A percentile compares a stretch with the other conserved stretches of the same genome.
Evolutionary conservation across 768 basidiomycete genomes (phyloP).

Genomic region (Galerina sulciceps): DNA sequence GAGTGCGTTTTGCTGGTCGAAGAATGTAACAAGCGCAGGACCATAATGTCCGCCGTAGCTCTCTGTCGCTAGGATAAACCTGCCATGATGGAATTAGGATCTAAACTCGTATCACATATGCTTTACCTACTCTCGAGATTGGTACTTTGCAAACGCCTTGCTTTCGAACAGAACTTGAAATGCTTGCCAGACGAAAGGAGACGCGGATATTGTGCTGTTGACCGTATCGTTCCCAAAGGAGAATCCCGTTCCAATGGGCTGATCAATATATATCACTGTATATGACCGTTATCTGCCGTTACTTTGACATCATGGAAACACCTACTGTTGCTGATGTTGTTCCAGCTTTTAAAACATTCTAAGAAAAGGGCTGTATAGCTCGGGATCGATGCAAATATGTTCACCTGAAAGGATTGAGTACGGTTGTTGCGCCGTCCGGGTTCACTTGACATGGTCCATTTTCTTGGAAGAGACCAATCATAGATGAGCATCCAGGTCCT

Average conservation of each 20-base stretch:
- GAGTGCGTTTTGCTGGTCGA: slow-evolving; percentile 61
- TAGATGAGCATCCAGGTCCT: slow-evolving; percentile 66
- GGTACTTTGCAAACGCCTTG: slow-evolving; percentile 50
- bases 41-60: slow-evolving; percentile 75
- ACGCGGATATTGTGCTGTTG: slow-evolving; percentile 58
- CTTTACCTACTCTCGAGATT: slow-evolving; percentile 52
- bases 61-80: slow-evolving; percentile 68
- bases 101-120: too few species aligned
- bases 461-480: slow-evolving; percentile 75
- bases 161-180: slow-evolving; percentile 70
- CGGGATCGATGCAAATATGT: background rate
- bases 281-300: background rate
- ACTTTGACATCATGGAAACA: background rate
- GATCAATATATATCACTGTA: slow-evolving; percentile 72
- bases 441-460: slow-evolving; percentile 71
- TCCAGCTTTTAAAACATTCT: slow-evolving; percentile 51
- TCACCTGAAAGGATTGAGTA: slow-evolving; percentile 64
- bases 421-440: slow-evolving; percentile 53
- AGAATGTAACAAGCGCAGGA: slow-evolving; percentile 65
- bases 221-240: slow-evolving; percentile 61
- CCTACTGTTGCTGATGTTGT: slow-evolving; percentile 68
- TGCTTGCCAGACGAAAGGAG: slow-evolving; percentile 61
- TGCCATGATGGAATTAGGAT: slow-evolving; percentile 16
- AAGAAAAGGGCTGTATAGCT: background rate
- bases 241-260: slow-evolving; percentile 70